Evolutionary conservation across 1,284 basidiomycete species (phyloP).

Genomic region (Clitocybe nebularis): DNA sequence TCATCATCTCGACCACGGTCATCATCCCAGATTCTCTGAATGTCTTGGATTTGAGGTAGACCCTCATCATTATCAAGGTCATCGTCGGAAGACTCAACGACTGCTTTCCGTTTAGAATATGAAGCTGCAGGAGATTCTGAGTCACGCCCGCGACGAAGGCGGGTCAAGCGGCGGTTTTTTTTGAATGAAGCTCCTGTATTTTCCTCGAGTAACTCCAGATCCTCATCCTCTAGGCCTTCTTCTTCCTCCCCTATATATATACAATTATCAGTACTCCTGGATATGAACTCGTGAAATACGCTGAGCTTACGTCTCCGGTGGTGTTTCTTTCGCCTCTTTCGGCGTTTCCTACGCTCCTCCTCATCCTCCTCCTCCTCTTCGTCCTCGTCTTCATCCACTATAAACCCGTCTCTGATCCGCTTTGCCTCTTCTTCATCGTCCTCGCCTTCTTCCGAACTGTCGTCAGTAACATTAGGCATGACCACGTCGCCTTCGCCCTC

Average conservation of each 20-base stretch:
- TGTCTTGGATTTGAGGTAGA: slow-evolving; percentile 57
- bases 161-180: slow-evolving; percentile 56
- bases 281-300: slow-evolving; percentile 5
- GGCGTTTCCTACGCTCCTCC: slow-evolving; percentile 50
- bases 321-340: slow-evolving; percentile 66
- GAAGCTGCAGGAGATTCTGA: slow-evolving; percentile 62
- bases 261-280: slow-evolving; percentile 2
- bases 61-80: slow-evolving; percentile 63
- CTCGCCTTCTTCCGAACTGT: slow-evolving; percentile 82
- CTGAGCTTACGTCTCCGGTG: slow-evolving; percentile 55
- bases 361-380: slow-evolving; percentile 63
- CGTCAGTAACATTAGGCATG: slow-evolving; percentile 59
- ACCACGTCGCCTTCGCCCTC: slow-evolving; percentile 52
- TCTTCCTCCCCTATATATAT: slow-evolving; percentile 42
- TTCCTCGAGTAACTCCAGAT: slow-evolving; percentile 91
- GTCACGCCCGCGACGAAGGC: slow-evolving; percentile 69
- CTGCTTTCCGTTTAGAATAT: slow-evolving; percentile 52
- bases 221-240: slow-evolving; percentile 91
- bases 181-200: slow-evolving; percentile 82
- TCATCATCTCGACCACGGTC: slow-evolving; percentile 67
- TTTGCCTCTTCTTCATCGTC: slow-evolving; percentile 80
- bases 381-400: slow-evolving; percentile 82
- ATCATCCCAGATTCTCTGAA: slow-evolving; percentile 85
- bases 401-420: slow-evolving; percentile 76
- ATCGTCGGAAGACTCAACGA: slow-evolving; percentile 69